Conservation (phyloP, 176 grass and related monocot species). For the Ampelocalamus luodianensis region DNA sequence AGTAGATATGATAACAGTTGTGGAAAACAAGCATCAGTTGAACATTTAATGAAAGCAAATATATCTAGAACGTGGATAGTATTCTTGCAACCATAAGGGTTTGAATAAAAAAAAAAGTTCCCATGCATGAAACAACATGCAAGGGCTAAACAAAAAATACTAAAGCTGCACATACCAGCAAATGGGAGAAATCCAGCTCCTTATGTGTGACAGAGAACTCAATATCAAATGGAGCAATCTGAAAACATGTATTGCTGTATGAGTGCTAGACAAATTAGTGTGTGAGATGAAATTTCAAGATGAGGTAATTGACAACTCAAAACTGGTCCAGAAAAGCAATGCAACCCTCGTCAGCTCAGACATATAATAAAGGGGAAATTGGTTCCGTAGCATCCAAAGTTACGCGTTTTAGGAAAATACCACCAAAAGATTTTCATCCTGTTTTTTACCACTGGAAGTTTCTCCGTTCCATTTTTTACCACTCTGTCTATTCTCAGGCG, state of each 20-base stretch:
- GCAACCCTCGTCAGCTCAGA: no score
- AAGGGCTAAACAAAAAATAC: constrained; percentile 34
- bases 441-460: no score
- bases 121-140: constrained; percentile 2
- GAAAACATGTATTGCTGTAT: constrained; percentile 33
- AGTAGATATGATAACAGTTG: not conserved
- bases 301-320: not conserved
- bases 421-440: no score
- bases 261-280: constrained; percentile 25
- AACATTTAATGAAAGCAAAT: constrained; percentile 8
- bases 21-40: not conserved
- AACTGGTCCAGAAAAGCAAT: no score
- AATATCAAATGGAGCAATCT: constrained; percentile 81
- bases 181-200: constrained; percentile 99
- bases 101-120: not conserved
- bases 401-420: no score
- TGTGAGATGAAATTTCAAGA: constrained; percentile 20
- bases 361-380: no score
- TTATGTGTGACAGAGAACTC: constrained; percentile 93
- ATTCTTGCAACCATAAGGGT: not conserved
- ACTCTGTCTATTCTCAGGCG: no score
- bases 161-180: constrained; percentile 67
- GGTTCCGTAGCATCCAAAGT: no score
- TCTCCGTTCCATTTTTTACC: no score
- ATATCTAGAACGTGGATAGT: not conserved